Conservation (phyloP, 768 basidiomycete species). For the Lactarius psammicola region DNA sequence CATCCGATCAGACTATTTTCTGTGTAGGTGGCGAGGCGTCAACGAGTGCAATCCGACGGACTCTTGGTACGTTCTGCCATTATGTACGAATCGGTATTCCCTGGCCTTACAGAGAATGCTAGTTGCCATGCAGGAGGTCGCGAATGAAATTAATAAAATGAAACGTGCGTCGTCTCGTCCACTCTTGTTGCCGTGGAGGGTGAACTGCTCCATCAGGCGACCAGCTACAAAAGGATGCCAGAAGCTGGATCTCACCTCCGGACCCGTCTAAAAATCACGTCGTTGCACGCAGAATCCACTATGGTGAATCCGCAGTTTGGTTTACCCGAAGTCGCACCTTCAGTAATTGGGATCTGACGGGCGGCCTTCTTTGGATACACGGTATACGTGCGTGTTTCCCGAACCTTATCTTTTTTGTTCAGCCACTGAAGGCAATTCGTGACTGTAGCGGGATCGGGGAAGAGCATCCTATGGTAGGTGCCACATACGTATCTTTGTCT, state of each 20-base stretch:
- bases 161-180: too few relatives aligned
- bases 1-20: neutral
- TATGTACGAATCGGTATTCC: neutral
- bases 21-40: neutral
- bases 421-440: too few relatives aligned
- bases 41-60: neutral
- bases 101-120: neutral
- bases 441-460: too few relatives aligned
- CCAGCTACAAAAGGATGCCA: neutral
- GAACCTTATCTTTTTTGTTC: too few relatives aligned
- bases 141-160: too few relatives aligned
- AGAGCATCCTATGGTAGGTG: neutral
- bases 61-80: neutral
- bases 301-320: neutral
- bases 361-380: neutral
- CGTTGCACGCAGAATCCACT: neutral
- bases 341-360: neutral
- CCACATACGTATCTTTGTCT: too few relatives aligned
- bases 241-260: neutral
- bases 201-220: neutral
- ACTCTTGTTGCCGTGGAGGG: neutral
- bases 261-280: neutral
- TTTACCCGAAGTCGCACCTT: neutral
- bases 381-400: neutral
- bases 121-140: too few relatives aligned